These are phyloP conservation scores for Suillus variegatus DNA, from an alignment of 768 basidiomycete genomes.

Conservation along the genomic window DNA sequence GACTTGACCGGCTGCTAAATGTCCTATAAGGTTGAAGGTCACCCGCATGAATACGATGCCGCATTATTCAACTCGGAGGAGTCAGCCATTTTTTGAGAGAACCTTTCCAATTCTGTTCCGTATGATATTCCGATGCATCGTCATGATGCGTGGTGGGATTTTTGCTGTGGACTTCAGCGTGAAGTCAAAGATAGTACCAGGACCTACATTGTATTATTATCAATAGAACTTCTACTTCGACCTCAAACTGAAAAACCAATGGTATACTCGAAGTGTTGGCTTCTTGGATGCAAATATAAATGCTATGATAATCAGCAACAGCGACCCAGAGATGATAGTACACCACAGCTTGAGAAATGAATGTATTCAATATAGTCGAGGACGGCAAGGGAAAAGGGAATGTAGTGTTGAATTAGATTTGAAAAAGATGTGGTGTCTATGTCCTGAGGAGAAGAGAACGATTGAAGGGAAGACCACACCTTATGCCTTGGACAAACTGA, in stretches of 20 bases:
- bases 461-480: not conserved
- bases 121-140: not conserved
- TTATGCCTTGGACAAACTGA: not conserved
- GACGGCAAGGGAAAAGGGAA: not conserved
- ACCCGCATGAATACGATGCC: not conserved
- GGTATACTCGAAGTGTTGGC: not conserved
- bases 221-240: not conserved
- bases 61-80: not conserved
- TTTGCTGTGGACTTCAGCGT: not conserved
- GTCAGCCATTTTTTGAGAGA: not conserved
- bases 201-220: not conserved
- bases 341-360: not conserved
- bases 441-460: not conserved
- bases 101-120: not conserved
- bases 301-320: not conserved
- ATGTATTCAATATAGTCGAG: not conserved
- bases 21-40: not conserved
- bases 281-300: not conserved
- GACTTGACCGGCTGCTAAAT: not conserved
- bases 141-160: not conserved
- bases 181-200: not conserved
- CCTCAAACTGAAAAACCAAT: not conserved
- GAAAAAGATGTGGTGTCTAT: not conserved
- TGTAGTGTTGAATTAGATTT: not conserved
- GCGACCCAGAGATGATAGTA: not conserved